A percentile compares a stretch with the other conserved stretches of the same genome.
Evolutionary conservation across 352 stramenopile genomes (phyloP).

Genomic region (Elongisporangium undulatum): DNA sequence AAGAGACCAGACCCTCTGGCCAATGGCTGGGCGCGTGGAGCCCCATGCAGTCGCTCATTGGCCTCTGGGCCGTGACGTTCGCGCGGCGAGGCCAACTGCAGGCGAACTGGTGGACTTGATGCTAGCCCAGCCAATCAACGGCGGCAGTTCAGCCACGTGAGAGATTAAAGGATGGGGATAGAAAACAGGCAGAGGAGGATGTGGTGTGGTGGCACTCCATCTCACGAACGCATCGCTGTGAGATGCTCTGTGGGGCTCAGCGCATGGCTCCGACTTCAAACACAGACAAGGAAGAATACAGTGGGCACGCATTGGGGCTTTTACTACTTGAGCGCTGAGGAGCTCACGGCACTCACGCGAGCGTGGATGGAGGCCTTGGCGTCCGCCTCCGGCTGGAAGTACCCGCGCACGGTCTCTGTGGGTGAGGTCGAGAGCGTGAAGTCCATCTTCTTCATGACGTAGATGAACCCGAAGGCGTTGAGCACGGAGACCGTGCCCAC

Average conservation of each 20-base stretch:
- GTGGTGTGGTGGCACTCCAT: no score
- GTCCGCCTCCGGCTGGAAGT: background rate
- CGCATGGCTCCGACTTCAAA: no score
- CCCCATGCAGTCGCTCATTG: background rate
- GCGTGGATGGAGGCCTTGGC: no score
- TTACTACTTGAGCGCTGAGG: background rate
- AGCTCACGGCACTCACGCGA: background rate
- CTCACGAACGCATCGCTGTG: no score
- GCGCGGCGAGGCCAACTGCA: background rate
- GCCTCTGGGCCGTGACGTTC: background rate
- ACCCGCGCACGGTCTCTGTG: background rate
- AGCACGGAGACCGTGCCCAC: slow-evolving; percentile 35
- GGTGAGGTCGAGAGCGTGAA: slow-evolving; percentile 34
- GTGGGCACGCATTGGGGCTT: no score
- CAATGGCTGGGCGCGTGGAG: background rate
- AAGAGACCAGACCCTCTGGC: background rate
- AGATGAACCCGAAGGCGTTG: slow-evolving; percentile 47
- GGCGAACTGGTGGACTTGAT: background rate
- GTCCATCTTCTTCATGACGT: slow-evolving; percentile 50
- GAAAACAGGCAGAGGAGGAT: background rate
- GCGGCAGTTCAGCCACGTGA: background rate
- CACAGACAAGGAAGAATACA: no score
- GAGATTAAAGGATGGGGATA: background rate
- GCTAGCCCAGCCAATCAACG: background rate
- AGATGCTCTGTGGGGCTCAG: no score